Percentiles rank a stretch among this genome's conserved stretches.
phyloP scores from a whole-genome alignment of 306 rosid genomes.

The Cicer bijugum region DNA sequence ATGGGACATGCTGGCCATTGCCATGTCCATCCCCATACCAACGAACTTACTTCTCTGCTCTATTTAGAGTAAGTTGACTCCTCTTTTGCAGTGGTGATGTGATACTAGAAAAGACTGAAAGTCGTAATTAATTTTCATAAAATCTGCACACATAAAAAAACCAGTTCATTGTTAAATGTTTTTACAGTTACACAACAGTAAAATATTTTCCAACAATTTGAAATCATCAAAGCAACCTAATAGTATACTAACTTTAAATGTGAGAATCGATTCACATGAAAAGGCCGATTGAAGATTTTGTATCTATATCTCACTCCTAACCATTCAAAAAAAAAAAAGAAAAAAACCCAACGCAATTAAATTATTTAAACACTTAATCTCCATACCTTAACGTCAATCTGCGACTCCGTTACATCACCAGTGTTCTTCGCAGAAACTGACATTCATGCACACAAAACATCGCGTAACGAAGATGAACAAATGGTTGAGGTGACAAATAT shows the following conservation, averaged over 20 bases:
- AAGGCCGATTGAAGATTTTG: neutral
- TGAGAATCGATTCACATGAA: neutral
- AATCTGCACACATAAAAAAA: neutral
- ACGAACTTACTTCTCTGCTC: too few species aligned
- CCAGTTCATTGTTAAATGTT: neutral
- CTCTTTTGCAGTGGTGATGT: too few species aligned
- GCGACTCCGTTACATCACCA: conserved; percentile 77
- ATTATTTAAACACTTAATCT: too few species aligned
- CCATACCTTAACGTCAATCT: conserved; percentile 63
- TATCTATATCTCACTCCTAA: neutral
- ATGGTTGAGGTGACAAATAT: too few species aligned
- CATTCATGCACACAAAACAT: neutral
- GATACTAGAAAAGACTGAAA: too few species aligned
- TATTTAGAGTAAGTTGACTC: too few species aligned
- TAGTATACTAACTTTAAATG: conserved; percentile 10
- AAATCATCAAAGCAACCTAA: conserved; percentile 1
- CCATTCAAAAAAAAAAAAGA: neutral
- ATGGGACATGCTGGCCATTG: conserved; percentile 40
- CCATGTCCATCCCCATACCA: neutral
- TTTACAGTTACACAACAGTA: neutral
- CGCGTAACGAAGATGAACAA: too few species aligned
- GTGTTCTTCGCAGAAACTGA: conserved; percentile 67
- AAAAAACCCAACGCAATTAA: neutral
- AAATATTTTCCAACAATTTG: conserved; percentile 8
- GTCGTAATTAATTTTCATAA: neutral